Percentiles rank a stretch among this genome's conserved stretches.
phyloP scores from a whole-genome alignment of 2,329 filamentous ascomycete species.

The Monosporascus cannonballus region DNA sequence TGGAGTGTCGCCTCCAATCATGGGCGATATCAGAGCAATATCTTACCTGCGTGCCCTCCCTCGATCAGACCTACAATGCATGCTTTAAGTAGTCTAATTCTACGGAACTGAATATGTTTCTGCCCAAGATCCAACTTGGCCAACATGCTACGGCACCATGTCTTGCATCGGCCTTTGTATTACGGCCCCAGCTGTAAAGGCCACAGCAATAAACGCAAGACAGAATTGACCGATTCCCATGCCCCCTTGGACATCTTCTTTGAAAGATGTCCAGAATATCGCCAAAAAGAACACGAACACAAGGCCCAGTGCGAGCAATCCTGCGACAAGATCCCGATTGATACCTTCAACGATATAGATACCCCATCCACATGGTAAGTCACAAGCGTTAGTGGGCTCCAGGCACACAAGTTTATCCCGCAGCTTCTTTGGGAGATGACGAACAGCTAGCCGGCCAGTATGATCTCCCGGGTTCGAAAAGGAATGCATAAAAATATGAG shows the following conservation, averaged over 20 bases:
- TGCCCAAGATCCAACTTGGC: too few species aligned
- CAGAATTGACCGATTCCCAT: slow-evolving; percentile 8
- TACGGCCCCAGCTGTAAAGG: too few species aligned
- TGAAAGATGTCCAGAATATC: slow-evolving; percentile 1
- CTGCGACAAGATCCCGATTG: slow-evolving; percentile 2
- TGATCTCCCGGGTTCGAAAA: slow-evolving; percentile 14
- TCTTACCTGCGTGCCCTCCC: too few species aligned
- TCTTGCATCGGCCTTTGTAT: too few species aligned
- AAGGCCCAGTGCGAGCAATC: background rate
- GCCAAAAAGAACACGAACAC: slow-evolving; percentile 3
- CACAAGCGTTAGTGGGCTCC: background rate
- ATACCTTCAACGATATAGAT: slow-evolving; percentile 11
- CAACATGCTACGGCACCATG: too few species aligned
- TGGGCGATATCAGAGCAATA: too few species aligned
- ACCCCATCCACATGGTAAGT: slow-evolving; percentile 7
- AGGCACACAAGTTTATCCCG: background rate
- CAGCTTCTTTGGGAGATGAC: slow-evolving; percentile 8
- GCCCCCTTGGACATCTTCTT: slow-evolving; percentile 3
- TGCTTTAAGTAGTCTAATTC: too few species aligned
- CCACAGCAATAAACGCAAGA: slow-evolving; percentile 1
- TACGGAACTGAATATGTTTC: too few species aligned
- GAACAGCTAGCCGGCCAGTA: slow-evolving; percentile 3
- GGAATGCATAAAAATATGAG: slow-evolving; percentile 16
- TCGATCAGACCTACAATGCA: too few species aligned
- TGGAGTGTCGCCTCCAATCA: too few species aligned